Percentiles rank a stretch among this genome's conserved stretches.
Evolutionary conservation across 1,284 basidiomycete species (phyloP).

Genomic region (Pseudozyma thailandica): DNA sequence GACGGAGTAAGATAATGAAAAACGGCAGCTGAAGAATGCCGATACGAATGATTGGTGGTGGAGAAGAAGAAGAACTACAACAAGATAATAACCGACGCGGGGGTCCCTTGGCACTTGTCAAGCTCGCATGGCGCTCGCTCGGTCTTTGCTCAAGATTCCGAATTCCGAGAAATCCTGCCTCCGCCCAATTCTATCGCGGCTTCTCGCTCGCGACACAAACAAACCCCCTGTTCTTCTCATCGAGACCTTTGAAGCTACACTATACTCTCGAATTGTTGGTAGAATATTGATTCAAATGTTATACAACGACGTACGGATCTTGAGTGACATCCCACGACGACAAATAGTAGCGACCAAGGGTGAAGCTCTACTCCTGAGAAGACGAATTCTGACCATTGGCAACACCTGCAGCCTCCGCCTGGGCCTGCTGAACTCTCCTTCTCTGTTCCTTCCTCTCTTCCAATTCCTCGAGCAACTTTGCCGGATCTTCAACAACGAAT

Average conservation of each 20-base stretch:
- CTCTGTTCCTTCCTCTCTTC: slow-evolving; percentile 18
- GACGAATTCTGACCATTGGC: slow-evolving; percentile 10
- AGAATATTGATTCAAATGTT: slow-evolving; percentile 3
- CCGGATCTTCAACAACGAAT: slow-evolving; percentile 30
- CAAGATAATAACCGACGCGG: slow-evolving; percentile 12
- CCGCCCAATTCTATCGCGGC: too few species aligned
- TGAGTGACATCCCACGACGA: too few species aligned
- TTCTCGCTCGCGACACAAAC: too few species aligned
- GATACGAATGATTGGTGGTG: slow-evolving; percentile 1
- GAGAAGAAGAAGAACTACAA: neutral
- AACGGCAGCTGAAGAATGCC: slow-evolving; percentile 1
- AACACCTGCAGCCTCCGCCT: slow-evolving; percentile 21
- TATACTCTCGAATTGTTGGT: too few species aligned
- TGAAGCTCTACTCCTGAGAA: slow-evolving; percentile 17
- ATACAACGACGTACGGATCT: neutral
- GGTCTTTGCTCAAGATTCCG: slow-evolving; percentile 33
- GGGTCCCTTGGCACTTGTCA: slow-evolving; percentile 5
- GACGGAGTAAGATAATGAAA: slow-evolving; percentile 9
- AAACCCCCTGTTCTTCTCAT: too few species aligned
- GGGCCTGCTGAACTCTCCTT: slow-evolving; percentile 20
- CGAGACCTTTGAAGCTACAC: too few species aligned
- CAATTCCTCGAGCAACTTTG: slow-evolving; percentile 24
- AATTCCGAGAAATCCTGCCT: slow-evolving; percentile 17
- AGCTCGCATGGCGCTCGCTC: slow-evolving; percentile 3
- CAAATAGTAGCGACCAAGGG: neutral